These are phyloP conservation scores for Hyaloperonospora brassicae DNA, from an alignment of 352 stramenopile genomes.

Conservation along the genomic window DNA sequence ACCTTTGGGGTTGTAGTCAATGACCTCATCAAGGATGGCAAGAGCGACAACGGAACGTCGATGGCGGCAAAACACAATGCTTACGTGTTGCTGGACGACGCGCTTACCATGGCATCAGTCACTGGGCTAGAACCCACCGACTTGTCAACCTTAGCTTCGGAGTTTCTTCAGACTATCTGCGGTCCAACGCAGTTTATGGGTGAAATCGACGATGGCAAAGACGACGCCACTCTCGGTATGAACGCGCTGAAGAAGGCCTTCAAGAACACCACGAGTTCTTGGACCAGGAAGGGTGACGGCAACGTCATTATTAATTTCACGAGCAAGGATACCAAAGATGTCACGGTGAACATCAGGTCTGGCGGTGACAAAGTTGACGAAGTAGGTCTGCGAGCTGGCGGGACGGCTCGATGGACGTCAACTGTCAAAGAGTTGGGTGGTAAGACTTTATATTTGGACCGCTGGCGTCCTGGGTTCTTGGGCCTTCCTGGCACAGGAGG, in stretches of 20 bases:
- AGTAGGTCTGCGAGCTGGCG: conserved; percentile 22
- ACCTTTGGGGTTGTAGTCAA: background rate
- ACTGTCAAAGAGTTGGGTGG: conserved; percentile 21
- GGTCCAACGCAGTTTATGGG: conserved; percentile 36
- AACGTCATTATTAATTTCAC: conserved; percentile 14
- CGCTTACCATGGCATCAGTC: conserved; percentile 4
- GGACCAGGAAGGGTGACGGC: conserved; percentile 13
- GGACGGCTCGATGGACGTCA: conserved; percentile 24
- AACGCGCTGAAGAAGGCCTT: conserved; percentile 30
- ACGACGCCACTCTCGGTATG: conserved; percentile 30
- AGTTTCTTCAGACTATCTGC: conserved; percentile 46
- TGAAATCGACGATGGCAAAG: conserved; percentile 35
- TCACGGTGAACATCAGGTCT: conserved; percentile 33
- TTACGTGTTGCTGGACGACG: background rate
- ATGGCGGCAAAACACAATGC: background rate
- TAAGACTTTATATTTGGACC: conserved; percentile 58
- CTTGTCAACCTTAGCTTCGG: conserved; percentile 32
- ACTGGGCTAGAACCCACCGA: conserved; percentile 38
- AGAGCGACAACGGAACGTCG: background rate
- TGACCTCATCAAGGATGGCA: background rate
- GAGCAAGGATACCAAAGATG: conserved; percentile 20
- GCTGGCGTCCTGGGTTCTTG: conserved; percentile 39
- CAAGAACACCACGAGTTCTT: conserved; percentile 26
- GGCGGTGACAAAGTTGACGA: conserved; percentile 23
- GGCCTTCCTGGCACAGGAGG: conserved; percentile 43